Conservation (phyloP, 2,329 filamentous ascomycete genomes). For the Hymenoscyphus fructigenus region DNA sequence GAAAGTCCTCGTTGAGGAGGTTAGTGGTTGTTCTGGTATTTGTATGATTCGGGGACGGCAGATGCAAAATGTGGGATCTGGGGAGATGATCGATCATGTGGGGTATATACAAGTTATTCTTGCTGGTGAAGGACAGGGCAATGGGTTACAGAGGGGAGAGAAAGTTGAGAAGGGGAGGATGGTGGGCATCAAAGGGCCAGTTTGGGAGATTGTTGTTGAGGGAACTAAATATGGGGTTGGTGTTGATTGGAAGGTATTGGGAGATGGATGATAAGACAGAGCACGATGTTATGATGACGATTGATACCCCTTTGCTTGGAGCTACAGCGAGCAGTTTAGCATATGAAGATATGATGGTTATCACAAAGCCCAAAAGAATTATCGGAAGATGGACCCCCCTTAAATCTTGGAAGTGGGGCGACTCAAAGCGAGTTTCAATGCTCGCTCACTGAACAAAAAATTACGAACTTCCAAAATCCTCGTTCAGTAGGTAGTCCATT, state of each 20-base stretch:
- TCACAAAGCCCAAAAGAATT: background rate
- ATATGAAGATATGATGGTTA: background rate
- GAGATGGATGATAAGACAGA: background rate
- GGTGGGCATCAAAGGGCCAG: conserved; percentile 36
- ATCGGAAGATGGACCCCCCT: background rate
- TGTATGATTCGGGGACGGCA: conserved; percentile 32
- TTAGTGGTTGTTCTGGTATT: conserved; percentile 31
- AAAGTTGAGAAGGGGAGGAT: conserved; percentile 28
- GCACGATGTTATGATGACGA: background rate
- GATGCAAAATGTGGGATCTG: conserved; percentile 16
- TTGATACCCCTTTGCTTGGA: background rate
- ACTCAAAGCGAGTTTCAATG: background rate
- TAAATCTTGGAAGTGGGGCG: background rate
- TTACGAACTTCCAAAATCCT: background rate
- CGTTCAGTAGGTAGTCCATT: background rate
- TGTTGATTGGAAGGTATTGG: conserved; percentile 37
- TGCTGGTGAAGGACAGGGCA: conserved; percentile 33
- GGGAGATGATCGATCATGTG: conserved; percentile 23
- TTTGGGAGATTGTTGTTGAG: conserved; percentile 37
- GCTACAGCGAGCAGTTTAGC: background rate
- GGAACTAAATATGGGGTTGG: conserved; percentile 38
- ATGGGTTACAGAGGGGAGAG: conserved; percentile 30
- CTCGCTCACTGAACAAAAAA: background rate
- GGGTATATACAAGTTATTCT: conserved; percentile 30
- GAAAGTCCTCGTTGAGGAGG: conserved; percentile 33